Evolutionary conservation across 2,329 filamentous ascomycete genomes (phyloP).

Genomic region (Decorospora gaudefroyi): DNA sequence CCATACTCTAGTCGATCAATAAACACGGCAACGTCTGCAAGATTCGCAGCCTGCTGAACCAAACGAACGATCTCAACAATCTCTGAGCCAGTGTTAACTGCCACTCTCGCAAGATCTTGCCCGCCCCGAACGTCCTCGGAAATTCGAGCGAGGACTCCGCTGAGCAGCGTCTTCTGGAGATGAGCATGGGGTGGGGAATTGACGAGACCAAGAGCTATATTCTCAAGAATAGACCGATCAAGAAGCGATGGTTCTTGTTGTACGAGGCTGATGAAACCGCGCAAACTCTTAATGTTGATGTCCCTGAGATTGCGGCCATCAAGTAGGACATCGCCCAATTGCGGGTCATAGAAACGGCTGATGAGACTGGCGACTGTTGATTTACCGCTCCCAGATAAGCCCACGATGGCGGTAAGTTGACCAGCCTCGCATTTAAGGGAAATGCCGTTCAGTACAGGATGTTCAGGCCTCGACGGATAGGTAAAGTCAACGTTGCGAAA

Average conservation of each 20-base stretch:
- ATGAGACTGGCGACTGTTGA: slow-evolving; percentile 49
- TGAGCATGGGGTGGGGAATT: slow-evolving; percentile 48
- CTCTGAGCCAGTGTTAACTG: slow-evolving; percentile 24
- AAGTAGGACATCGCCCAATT: slow-evolving; percentile 61
- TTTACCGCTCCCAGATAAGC: slow-evolving; percentile 51
- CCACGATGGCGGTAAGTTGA: slow-evolving; percentile 51
- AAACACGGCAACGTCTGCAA: slow-evolving; percentile 64
- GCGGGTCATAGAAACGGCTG: slow-evolving; percentile 49
- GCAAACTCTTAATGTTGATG: slow-evolving; percentile 45
- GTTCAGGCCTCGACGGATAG: slow-evolving; percentile 50
- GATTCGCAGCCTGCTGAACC: slow-evolving; percentile 56
- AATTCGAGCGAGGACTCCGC: slow-evolving; percentile 56
- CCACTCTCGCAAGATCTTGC: slow-evolving; percentile 48
- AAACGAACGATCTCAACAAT: slow-evolving; percentile 56
- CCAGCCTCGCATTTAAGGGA: slow-evolving; percentile 45
- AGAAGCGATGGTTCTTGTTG: slow-evolving; percentile 59
- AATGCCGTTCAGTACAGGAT: slow-evolving; percentile 47
- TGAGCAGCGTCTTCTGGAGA: slow-evolving; percentile 55
- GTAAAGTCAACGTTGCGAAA: slow-evolving; percentile 50
- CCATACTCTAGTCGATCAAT: slow-evolving; percentile 58
- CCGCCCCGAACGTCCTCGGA: slow-evolving; percentile 59
- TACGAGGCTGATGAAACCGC: slow-evolving; percentile 50
- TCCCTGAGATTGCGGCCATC: slow-evolving; percentile 55
- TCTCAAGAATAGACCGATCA: slow-evolving; percentile 58
- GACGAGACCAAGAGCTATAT: slow-evolving; percentile 58